Conservation (phyloP, 1,284 basidiomycete species). For the Rhodotorula sp. region DNA sequence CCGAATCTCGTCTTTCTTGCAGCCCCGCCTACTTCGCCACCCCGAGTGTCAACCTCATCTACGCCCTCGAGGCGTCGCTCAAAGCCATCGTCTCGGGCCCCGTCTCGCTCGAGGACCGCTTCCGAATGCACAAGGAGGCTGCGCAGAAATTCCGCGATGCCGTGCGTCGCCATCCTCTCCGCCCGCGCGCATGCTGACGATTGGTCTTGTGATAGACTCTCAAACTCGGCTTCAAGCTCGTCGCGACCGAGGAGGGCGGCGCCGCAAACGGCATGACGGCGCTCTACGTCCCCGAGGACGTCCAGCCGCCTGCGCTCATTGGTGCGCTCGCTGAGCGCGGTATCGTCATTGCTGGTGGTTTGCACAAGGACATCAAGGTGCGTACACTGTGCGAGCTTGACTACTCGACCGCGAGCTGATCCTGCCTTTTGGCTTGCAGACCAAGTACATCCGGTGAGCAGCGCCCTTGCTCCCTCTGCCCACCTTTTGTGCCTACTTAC, state of each 20-base stretch:
- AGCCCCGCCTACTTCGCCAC: slow-evolving; percentile 85
- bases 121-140: slow-evolving; percentile 70
- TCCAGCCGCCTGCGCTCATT: slow-evolving; percentile 69
- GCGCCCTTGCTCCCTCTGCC: background rate
- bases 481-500: background rate
- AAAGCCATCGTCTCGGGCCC: slow-evolving; percentile 63
- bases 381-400: slow-evolving; percentile 49
- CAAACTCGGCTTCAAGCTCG: slow-evolving; percentile 67
- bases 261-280: slow-evolving; percentile 89
- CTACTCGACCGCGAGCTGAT: background rate
- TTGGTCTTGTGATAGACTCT: slow-evolving; percentile 49
- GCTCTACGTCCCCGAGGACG: slow-evolving; percentile 67
- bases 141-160: slow-evolving; percentile 72
- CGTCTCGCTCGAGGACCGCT: slow-evolving; percentile 72
- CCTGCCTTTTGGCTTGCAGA: background rate
- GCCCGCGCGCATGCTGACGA: background rate
- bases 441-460: slow-evolving; percentile 39
- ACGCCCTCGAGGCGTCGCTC: slow-evolving; percentile 81
- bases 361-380: slow-evolving; percentile 80
- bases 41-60: slow-evolving; percentile 73
- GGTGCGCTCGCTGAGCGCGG: slow-evolving; percentile 52
- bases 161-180: background rate
- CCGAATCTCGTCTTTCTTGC: background rate
- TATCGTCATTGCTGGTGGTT: slow-evolving; percentile 82
- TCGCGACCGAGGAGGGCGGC: slow-evolving; percentile 62